Evolutionary conservation across 2,329 filamentous ascomycete species (phyloP).

Genomic region (Colletotrichum graminicola): DNA sequence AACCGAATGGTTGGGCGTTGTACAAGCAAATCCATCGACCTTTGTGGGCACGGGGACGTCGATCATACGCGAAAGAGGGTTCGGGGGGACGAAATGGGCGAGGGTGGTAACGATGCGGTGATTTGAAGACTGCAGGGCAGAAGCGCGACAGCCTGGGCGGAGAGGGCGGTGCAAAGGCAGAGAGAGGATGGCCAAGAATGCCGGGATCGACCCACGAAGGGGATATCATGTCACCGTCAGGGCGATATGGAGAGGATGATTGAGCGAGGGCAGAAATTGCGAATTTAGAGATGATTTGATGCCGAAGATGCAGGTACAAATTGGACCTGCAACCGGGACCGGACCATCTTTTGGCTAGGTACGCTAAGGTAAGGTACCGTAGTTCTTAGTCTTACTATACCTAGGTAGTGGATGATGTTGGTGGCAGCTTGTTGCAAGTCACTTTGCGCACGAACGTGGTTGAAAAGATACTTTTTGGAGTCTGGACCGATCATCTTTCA

Average conservation of each 20-base stretch:
- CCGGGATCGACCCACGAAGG: neutral
- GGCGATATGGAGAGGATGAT: constrained; percentile 8
- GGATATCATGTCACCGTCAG: neutral
- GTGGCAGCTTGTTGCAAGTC: neutral
- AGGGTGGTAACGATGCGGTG: constrained; percentile 10
- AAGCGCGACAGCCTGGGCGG: constrained; percentile 15
- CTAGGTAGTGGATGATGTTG: neutral
- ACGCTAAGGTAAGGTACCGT: too few species aligned
- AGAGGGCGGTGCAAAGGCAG: constrained; percentile 3
- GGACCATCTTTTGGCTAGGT: neutral
- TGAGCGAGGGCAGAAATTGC: constrained; percentile 39
- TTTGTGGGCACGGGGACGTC: constrained; percentile 35
- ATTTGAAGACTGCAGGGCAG: constrained; percentile 26
- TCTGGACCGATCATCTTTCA: neutral
- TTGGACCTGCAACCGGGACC: constrained; percentile 8
- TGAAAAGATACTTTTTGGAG: neutral
- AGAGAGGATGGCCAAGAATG: neutral
- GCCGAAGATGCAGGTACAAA: constrained; percentile 23
- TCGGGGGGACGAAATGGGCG: constrained; percentile 21
- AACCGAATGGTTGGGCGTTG: constrained; percentile 28
- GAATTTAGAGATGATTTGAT: constrained; percentile 30
- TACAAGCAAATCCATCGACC: constrained; percentile 7
- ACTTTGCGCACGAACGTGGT: neutral
- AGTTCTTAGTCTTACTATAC: too few species aligned
- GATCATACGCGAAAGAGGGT: constrained; percentile 34